A percentile compares a stretch with the other conserved stretches of the same genome.
These are phyloP conservation scores for Volutella citrinella DNA, from an alignment of 2,329 filamentous ascomycete genomes.

Conservation along the genomic window DNA sequence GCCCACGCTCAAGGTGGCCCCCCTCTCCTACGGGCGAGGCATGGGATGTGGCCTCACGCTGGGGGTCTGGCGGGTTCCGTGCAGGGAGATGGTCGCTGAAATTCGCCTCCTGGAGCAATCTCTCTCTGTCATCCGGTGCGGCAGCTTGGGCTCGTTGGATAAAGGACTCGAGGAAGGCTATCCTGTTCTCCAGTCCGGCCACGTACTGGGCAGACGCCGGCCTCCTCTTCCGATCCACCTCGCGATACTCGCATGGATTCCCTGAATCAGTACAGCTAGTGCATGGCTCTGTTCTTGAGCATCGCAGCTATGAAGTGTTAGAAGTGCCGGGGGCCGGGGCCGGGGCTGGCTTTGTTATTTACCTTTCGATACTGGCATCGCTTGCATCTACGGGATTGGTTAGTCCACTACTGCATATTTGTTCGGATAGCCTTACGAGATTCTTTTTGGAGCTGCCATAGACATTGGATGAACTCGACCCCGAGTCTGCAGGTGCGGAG, in stretches of 20 bases:
- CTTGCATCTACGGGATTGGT: no score
- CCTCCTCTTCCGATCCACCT: constrained; percentile 9
- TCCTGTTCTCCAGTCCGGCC: constrained; percentile 16
- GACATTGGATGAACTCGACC: no score
- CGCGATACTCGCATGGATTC: constrained; percentile 7
- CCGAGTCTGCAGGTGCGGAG: no score
- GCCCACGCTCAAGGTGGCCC: constrained; percentile 7
- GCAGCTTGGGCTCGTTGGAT: constrained; percentile 9
- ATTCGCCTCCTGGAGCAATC: constrained; percentile 1
- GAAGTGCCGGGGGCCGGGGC: no score
- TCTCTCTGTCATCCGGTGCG: constrained; percentile 7
- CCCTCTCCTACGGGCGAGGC: no score
- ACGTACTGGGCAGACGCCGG: constrained; percentile 19
- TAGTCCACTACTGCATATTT: no score
- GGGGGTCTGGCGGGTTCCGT: neutral
- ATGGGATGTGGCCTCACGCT: neutral
- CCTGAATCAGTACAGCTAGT: constrained; percentile 7
- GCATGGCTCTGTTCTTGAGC: constrained; percentile 12
- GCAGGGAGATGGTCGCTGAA: constrained; percentile 1
- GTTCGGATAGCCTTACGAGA: no score
- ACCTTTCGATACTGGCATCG: no score
- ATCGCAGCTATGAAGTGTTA: constrained; percentile 7
- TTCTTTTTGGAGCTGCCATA: no score
- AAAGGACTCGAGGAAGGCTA: constrained; percentile 17
- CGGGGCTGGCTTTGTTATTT: no score